Evolutionary conservation across 164 flowering plant species (phyloP).

Genomic region (Euptelea pleiosperma): DNA sequence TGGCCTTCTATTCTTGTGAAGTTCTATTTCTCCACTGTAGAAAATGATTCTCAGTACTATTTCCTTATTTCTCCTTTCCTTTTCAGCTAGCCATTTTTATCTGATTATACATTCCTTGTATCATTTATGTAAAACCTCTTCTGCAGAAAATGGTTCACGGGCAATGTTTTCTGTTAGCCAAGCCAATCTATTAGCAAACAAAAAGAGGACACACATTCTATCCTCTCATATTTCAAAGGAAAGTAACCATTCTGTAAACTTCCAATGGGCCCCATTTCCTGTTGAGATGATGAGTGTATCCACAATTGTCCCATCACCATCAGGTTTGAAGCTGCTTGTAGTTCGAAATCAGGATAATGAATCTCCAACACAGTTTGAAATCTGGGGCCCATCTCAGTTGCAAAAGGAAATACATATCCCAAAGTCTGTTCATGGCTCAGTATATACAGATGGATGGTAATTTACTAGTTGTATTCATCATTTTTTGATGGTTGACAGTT

Average conservation of each 20-base stretch:
- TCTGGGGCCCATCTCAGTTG: conserved; percentile 69
- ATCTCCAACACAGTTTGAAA: conserved; percentile 73
- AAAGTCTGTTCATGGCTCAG: conserved; percentile 76
- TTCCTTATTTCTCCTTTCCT: not conserved
- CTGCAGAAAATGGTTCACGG: conserved; percentile 54
- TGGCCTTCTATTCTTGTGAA: not conserved
- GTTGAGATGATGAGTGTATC: conserved; percentile 78
- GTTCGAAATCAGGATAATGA: conserved; percentile 76
- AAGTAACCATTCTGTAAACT: conserved; percentile 35
- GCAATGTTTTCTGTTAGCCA: conserved; percentile 81
- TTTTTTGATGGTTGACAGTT: not conserved
- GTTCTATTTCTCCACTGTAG: not conserved
- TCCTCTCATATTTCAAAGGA: conserved; percentile 51
- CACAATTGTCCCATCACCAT: conserved; percentile 77
- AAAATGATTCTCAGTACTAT: not conserved
- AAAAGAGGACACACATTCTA: conserved; percentile 54
- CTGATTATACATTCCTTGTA: not conserved
- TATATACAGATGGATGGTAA: conserved; percentile 93
- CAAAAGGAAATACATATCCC: conserved; percentile 82
- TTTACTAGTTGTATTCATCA: not conserved
- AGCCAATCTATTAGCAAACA: conserved; percentile 75
- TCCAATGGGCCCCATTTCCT: conserved; percentile 97
- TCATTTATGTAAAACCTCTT: not conserved
- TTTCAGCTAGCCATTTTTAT: not conserved
- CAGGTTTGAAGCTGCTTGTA: conserved; percentile 78